phyloP scores from a whole-genome alignment of 805 yeast genomes.

The Starmerella roubikii region DNA sequence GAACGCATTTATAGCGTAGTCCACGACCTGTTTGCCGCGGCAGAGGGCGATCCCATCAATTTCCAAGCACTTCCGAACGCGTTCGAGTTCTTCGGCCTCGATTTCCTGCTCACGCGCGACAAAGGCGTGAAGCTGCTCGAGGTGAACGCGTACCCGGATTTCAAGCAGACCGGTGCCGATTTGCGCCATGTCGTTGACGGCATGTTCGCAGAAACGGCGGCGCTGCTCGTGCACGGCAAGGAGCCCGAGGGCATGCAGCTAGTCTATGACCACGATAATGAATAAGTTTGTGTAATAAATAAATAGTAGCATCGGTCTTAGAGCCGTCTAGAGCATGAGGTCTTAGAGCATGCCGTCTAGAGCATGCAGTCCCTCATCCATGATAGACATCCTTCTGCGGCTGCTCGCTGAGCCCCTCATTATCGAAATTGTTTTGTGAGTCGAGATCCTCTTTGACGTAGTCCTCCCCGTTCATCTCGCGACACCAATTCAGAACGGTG shows the following conservation, averaged over 20 bases:
- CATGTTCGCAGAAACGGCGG: slow-evolving; percentile 46
- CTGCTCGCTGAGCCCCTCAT: slow-evolving; percentile 16
- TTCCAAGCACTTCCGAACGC: slow-evolving; percentile 74
- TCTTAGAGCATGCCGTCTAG: no score
- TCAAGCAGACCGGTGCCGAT: slow-evolving; percentile 82
- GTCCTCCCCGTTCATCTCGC: slow-evolving; percentile 60
- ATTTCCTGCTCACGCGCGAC: slow-evolving; percentile 55
- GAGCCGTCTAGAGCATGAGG: no score
- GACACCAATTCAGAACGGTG: slow-evolving; percentile 67
- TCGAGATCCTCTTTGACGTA: slow-evolving; percentile 31
- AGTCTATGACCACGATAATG: neutral
- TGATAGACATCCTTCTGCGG: slow-evolving; percentile 12
- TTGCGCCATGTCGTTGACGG: slow-evolving; percentile 52
- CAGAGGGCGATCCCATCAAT: slow-evolving; percentile 65
- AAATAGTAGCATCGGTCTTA: no score
- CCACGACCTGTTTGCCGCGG: slow-evolving; percentile 72
- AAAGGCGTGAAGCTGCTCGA: slow-evolving; percentile 53
- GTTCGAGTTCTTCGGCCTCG: slow-evolving; percentile 79
- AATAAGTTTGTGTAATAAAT: neutral
- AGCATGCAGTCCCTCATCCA: no score
- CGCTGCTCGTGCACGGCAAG: slow-evolving; percentile 13
- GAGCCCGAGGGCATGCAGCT: neutral
- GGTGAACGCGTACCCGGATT: slow-evolving; percentile 90
- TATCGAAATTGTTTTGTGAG: slow-evolving; percentile 13
- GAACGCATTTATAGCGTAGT: slow-evolving; percentile 46